These are phyloP conservation scores for Pleurotus djamor DNA, from an alignment of 768 basidiomycete genomes.

Conservation along the genomic window DNA sequence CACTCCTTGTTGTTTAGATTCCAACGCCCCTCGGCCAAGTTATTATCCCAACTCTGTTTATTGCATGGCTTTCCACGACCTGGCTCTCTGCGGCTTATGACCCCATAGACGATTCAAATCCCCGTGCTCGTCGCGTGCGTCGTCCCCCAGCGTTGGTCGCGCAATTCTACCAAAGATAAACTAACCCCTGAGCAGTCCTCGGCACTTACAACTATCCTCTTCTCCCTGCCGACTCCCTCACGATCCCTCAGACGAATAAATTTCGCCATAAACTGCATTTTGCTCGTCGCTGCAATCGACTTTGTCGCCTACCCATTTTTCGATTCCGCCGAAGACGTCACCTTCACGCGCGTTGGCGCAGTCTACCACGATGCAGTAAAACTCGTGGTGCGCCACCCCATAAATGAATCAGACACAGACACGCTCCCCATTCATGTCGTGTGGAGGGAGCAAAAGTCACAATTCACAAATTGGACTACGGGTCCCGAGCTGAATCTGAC, in stretches of 20 bases:
- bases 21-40: slow-evolving; percentile 32
- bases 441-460: slow-evolving; percentile 37
- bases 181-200: not conserved
- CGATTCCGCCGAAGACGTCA: slow-evolving; percentile 50
- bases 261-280: slow-evolving; percentile 28
- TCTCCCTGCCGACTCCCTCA: slow-evolving; percentile 34
- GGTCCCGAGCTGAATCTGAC: slow-evolving; percentile 49
- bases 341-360: slow-evolving; percentile 70
- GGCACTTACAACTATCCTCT: slow-evolving; percentile 16
- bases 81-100: not conserved
- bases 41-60: slow-evolving; percentile 23
- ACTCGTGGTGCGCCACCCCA: slow-evolving; percentile 60
- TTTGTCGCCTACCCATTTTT: slow-evolving; percentile 53
- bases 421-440: slow-evolving; percentile 33
- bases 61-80: slow-evolving; percentile 14
- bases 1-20: slow-evolving; percentile 24
- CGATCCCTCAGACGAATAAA: slow-evolving; percentile 23
- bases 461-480: slow-evolving; percentile 43
- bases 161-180: too few species aligned
- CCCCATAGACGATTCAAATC: not conserved
- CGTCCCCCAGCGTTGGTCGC: not conserved
- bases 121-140: slow-evolving; percentile 8
- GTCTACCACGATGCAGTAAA: slow-evolving; percentile 64
- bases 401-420: slow-evolving; percentile 20
- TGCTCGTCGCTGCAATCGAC: slow-evolving; percentile 40